phyloP scores from a whole-genome alignment of 495 filamentous ascomycete species.

The Tirmania nivea region DNA sequence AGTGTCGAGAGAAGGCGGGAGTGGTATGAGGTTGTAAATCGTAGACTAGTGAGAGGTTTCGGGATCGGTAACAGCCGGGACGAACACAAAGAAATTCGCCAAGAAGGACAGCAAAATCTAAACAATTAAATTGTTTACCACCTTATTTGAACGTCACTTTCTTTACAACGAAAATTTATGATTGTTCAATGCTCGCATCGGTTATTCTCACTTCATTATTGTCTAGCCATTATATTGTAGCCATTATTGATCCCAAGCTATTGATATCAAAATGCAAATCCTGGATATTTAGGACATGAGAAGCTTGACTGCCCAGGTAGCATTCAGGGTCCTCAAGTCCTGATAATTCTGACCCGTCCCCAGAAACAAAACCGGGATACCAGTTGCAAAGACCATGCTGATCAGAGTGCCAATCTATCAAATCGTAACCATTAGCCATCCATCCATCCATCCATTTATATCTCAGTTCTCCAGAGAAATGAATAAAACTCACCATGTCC shows the following conservation, averaged over 20 bases:
- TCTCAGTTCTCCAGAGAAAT: background rate
- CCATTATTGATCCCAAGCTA: no score
- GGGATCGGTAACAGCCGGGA: background rate
- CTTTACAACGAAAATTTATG: no score
- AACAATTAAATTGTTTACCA: no score
- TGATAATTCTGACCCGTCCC: slow-evolving; percentile 95
- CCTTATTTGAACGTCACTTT: no score
- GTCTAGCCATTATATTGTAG: no score
- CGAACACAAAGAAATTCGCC: background rate
- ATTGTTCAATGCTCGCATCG: no score
- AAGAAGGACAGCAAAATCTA: background rate
- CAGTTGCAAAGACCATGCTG: slow-evolving; percentile 92
- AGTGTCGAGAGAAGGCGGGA: background rate
- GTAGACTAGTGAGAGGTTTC: background rate
- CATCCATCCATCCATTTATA: no score
- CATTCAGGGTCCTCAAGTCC: slow-evolving; percentile 78
- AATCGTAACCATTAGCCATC: background rate
- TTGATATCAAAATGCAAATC: no score
- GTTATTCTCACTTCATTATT: no score
- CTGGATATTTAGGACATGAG: slow-evolving; percentile 32
- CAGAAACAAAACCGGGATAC: slow-evolving; percentile 82
- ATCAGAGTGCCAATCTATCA: slow-evolving; percentile 54
- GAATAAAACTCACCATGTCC: slow-evolving; percentile 50
- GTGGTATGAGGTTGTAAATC: background rate
- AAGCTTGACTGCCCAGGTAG: slow-evolving; percentile 71